phyloP scores from a whole-genome alignment of 164 flowering plant genomes.

The Santalum album region DNA sequence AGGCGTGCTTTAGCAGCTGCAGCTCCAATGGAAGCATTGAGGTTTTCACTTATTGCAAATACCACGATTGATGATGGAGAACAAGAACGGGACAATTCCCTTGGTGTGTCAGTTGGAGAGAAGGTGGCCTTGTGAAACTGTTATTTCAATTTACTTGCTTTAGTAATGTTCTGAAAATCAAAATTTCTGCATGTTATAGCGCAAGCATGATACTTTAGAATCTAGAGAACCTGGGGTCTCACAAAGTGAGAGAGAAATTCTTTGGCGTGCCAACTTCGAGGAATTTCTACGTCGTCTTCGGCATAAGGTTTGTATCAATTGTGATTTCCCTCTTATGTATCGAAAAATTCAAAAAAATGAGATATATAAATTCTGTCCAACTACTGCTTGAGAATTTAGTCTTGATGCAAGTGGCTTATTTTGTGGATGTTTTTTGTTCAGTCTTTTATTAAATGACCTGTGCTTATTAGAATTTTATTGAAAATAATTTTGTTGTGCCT shows the following conservation, averaged over 20 bases:
- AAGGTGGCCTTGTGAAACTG: conserved; percentile 41
- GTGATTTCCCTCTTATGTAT: not conserved
- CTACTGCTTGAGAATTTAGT: not conserved
- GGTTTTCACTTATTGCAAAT: conserved; percentile 43
- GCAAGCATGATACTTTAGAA: conserved; percentile 44
- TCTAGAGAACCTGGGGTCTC: conserved; percentile 18
- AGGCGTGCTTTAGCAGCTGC: conserved; percentile 61
- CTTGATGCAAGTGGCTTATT: too few species aligned
- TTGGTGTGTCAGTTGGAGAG: conserved; percentile 26
- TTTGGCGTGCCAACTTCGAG: conserved; percentile 90
- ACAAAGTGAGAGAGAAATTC: conserved; percentile 34
- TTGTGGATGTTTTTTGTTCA: too few species aligned
- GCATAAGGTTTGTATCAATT: conserved; percentile 49
- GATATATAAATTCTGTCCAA: not conserved
- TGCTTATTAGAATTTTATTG: too few species aligned
- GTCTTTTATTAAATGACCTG: too few species aligned
- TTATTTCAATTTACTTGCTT: conserved; percentile 1
- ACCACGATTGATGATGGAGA: conserved; percentile 20
- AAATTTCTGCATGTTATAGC: conserved; percentile 27
- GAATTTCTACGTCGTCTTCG: conserved; percentile 63
- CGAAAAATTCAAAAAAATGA: not conserved
- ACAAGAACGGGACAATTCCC: conserved; percentile 9
- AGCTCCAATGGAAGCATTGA: conserved; percentile 47
- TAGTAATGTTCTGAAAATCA: conserved; percentile 8
- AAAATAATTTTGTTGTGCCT: too few species aligned